Evolutionary conservation across 139 green algal species (phyloP), one percentile per base, ranked within the genome.

Genomic region (Deuterostichococcus epilithicus): DNA sequence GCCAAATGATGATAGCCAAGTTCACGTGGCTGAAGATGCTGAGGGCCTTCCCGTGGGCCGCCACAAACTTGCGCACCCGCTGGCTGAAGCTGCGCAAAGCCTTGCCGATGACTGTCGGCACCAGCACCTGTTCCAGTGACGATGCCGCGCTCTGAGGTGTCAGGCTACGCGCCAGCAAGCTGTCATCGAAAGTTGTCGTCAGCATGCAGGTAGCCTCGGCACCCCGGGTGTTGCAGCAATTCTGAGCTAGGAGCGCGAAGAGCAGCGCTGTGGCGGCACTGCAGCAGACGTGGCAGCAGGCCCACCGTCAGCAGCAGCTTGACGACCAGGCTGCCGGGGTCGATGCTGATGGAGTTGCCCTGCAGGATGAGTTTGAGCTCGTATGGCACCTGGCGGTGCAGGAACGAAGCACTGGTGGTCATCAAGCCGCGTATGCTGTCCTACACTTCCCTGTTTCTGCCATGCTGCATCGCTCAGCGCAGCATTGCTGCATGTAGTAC

Each of bases 1-100:
- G 90, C 91, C 92, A 96, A 6, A 96, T 83, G 67, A 96, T 89
- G 34, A 90, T 76, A 25, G 89, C 87, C 3, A 96, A 81, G 73
- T 86, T 88, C 74, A 75, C 66, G 39, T 84, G 90, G 60, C 45
- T 84, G 34, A 88, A 81, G 6, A 94, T 69, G 66, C 44, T 72
- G 28, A 94, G 76, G 0, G 60, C 15, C 0, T 68, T 77, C 65
- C 88, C 88, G 79, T 88, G 81, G 3, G 72, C 63, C 34, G 78
- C 81, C 3, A 85, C 82, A 67, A 90, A 89, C 6, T 26, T 18
- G 35, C 44, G 39, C 23, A 86, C 74, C n/a, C 34, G 28, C 10
- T 37, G 28, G 44, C 33, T 47, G 26, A 78, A 73, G 42, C 86
- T 82, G 3, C 78, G 76, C 66, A 80, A 15, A 0, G 37, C 69